phyloP scores from a whole-genome alignment of 169 alveolate genomes.

The Plasmodium vivax region DNA sequence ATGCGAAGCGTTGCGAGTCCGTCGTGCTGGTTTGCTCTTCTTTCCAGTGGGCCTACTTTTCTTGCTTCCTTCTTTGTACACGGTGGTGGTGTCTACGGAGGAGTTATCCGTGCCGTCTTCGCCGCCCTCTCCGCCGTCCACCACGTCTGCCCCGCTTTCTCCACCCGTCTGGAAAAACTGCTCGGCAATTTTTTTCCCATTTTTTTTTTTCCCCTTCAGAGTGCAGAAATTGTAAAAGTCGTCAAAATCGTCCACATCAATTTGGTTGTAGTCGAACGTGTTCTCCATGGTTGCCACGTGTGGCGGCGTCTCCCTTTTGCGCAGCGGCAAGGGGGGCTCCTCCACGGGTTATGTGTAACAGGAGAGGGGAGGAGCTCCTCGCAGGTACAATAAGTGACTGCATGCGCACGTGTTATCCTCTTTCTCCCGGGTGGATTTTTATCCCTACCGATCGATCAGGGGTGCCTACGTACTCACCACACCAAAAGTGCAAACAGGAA shows the following conservation, averaged over 20 bases:
- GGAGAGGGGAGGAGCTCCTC: neutral
- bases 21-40: neutral
- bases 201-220: neutral
- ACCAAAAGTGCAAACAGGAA: neutral
- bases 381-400: neutral
- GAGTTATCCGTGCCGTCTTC: neutral
- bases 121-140: neutral
- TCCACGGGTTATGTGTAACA: neutral
- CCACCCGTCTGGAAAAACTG: neutral
- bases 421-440: neutral
- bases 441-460: neutral
- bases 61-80: neutral
- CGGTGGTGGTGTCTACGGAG: neutral
- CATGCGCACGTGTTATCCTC: neutral
- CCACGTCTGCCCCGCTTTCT: neutral
- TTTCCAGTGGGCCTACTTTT: neutral
- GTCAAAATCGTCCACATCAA: constrained; percentile 34
- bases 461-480: neutral
- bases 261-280: constrained; percentile 25
- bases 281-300: constrained; percentile 5
- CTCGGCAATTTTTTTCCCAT: neutral
- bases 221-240: constrained; percentile 24
- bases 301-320: neutral
- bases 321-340: neutral
- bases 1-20: neutral